Conservation (phyloP, 1,139 yeast genomes). For the Sugiyamaella novakii region DNA sequence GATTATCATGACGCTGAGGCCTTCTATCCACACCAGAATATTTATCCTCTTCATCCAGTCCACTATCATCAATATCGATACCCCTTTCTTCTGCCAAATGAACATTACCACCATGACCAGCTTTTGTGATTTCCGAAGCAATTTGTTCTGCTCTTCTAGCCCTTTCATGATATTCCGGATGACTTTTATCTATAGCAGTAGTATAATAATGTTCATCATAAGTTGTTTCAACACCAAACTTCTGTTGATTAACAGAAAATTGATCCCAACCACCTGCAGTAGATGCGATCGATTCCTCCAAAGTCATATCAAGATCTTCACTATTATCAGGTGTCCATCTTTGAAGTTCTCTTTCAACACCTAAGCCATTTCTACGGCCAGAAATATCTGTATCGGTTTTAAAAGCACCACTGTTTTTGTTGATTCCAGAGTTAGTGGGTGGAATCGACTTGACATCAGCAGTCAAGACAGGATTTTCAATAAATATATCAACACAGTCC, state of each 20-base stretch:
- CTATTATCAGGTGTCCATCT: conserved; percentile 79
- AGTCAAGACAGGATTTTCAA: conserved; percentile 49
- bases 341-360: conserved; percentile 70
- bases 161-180: conserved; percentile 71
- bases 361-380: conserved; percentile 38
- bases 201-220: conserved; percentile 92
- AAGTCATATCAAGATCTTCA: conserved; percentile 40
- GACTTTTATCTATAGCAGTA: conserved; percentile 71
- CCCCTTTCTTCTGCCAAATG: conserved; percentile 96
- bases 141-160: conserved; percentile 71
- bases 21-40: conserved; percentile 80
- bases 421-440: conserved; percentile 17
- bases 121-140: conserved; percentile 80
- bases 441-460: conserved; percentile 26
- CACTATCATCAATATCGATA: conserved; percentile 70
- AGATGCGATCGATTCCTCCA: conserved; percentile 40
- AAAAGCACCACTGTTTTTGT: conserved; percentile 46
- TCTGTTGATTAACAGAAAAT: conserved; percentile 82
- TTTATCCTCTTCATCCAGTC: conserved; percentile 92
- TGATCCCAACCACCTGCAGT: conserved; percentile 73
- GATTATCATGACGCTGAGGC: conserved; percentile 4
- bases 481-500: conserved; percentile 65
- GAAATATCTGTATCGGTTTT: conserved; percentile 87
- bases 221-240: conserved; percentile 84
- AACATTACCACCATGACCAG: conserved; percentile 61